Evolutionary conservation across 2,329 filamentous ascomycete genomes (phyloP), one percentile per base, ranked within the genome.

Genomic region (Paecilomyces sp.): DNA sequence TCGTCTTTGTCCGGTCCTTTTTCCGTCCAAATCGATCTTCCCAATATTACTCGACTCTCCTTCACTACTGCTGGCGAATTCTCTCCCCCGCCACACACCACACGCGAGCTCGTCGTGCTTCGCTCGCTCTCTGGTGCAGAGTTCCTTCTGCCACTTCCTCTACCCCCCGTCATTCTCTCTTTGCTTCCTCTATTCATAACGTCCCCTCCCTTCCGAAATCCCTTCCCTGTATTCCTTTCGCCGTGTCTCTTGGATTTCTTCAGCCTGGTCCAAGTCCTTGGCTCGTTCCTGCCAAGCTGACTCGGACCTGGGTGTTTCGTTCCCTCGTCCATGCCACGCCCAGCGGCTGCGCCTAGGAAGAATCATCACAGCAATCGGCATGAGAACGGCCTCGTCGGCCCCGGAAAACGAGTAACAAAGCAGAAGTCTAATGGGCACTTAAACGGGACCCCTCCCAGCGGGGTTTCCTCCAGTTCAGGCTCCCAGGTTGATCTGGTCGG

Each of bases 351-450:
- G 69, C 74, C 76, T 73, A 78, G 77, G 71, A 79, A 80, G 74
- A 88, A 81, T 79, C 83, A 87, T 75, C 86, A 86, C 79, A 88
- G 88, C 77, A 85, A 82, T 71, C 86, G 89, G 76, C 89, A 95
- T 79, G 92, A 96, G 79, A 92, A 90, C 88, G 91, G 91, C 72
- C 82, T 91, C 75, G 88, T 92, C 82, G 87, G 87, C 70, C 86
- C 89, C 57, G 88, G 88, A 66, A 91, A 87, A 81, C 87, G 87
- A 74, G 79, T 87, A 68, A 79, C 76, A 63, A 83, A 81, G 73
- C 80, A 83, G 70, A 83, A 80, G 70, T 83, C 81, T 62, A 82
- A 80, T 75, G 79, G 79, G 66, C 76, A 83, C 68, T 70, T 83
- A 70, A 83, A 82, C 74, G 80, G 78, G 65, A 76, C 72, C 67